Evolutionary conservation across 2,329 filamentous ascomycete species (phyloP).

Genomic region (Aureobasidium musti): DNA sequence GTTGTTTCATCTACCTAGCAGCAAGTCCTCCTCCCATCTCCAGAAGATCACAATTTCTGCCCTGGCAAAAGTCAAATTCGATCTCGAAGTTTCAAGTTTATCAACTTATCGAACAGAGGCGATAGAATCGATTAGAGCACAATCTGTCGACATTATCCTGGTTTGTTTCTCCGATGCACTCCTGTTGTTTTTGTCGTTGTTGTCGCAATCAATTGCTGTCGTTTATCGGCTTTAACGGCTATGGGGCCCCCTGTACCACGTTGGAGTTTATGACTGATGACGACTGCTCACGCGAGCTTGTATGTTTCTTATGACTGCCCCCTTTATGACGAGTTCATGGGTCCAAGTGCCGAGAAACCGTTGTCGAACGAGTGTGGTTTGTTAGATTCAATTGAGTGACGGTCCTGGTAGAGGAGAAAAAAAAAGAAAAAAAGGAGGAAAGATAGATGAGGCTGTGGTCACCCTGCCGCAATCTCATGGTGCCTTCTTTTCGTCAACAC

Average conservation of each 20-base stretch:
- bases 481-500: background rate
- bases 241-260: constrained; percentile 4
- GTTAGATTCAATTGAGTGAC: background rate
- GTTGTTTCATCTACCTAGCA: background rate
- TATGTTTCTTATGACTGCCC: background rate
- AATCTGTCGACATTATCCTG: background rate
- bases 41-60: constrained; percentile 4
- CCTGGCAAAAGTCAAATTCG: too few relatives aligned
- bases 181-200: background rate
- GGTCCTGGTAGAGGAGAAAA: background rate
- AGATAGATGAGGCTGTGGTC: background rate
- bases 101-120: background rate
- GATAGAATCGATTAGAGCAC: constrained; percentile 4
- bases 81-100: background rate
- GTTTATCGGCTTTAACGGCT: constrained; percentile 12
- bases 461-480: background rate
- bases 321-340: background rate
- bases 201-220: background rate
- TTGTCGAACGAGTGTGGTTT: background rate
- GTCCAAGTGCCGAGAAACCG: background rate
- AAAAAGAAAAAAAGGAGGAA: too few relatives aligned
- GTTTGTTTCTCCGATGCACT: background rate
- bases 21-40: background rate
- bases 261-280: constrained; percentile 2
- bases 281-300: background rate